phyloP scores from a whole-genome alignment of 345 rosid genomes.

The Syzygium aqueum region DNA sequence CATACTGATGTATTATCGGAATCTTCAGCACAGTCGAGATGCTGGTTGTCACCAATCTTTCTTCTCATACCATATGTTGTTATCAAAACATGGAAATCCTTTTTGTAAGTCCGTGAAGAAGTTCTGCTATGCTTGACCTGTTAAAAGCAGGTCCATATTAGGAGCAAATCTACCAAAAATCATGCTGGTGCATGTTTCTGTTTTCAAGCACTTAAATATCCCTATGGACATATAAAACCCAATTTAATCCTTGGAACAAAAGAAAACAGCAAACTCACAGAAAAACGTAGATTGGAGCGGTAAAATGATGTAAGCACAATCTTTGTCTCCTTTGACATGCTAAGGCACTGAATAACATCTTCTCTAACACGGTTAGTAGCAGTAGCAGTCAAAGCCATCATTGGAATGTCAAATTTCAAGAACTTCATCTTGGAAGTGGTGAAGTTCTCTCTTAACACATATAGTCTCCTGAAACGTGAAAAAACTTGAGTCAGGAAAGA shows the following conservation, averaged over 20 bases:
- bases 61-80: constrained; percentile 35
- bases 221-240: not conserved
- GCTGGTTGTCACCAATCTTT: constrained; percentile 18
- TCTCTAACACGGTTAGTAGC: constrained; percentile 67
- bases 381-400: constrained; percentile 95
- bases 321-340: constrained; percentile 63
- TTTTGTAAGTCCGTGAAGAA: constrained; percentile 47
- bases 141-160: not conserved
- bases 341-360: constrained; percentile 62
- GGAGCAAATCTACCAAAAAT: not conserved
- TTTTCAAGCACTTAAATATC: not conserved
- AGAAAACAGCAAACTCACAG: constrained; percentile 29
- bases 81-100: constrained; percentile 52
- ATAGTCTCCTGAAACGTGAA: constrained; percentile 48
- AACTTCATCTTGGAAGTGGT: constrained; percentile 36
- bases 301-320: constrained; percentile 74
- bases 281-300: constrained; percentile 67
- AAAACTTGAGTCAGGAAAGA: constrained; percentile 1
- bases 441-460: constrained; percentile 60
- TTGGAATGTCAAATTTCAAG: constrained; percentile 57
- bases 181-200: not conserved
- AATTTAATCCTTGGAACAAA: not conserved
- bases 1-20: constrained; percentile 20
- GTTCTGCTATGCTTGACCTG: constrained; percentile 85
- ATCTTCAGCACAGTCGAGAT: constrained; percentile 10